Conservation (phyloP, 2,329 filamentous ascomycete genomes). For the Xylariaceae sp. region DNA sequence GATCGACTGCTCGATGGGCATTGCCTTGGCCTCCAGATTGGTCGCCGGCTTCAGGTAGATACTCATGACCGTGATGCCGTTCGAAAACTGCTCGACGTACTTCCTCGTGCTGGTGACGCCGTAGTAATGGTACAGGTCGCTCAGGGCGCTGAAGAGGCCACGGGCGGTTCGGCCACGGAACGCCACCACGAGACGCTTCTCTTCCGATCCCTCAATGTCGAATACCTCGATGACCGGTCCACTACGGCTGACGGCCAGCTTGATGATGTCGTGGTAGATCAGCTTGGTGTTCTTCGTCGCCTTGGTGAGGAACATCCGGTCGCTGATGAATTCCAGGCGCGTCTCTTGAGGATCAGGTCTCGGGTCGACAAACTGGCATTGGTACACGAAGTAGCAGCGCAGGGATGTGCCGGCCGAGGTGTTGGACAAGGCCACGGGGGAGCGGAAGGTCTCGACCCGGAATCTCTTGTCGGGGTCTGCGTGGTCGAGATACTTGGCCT, state of each 20-base stretch:
- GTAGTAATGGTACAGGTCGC: constrained; percentile 98
- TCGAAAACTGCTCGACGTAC: constrained; percentile 98
- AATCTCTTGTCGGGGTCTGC: constrained; percentile 68
- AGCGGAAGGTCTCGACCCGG: constrained; percentile 96
- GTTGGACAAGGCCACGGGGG: constrained; percentile 70
- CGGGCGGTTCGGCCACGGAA: constrained; percentile 90
- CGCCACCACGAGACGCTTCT: constrained; percentile 91
- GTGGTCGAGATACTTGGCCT: constrained; percentile 89
- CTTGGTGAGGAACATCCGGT: constrained; percentile 92
- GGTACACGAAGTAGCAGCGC: constrained; percentile 98
- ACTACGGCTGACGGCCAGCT: constrained; percentile 73
- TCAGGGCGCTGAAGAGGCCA: constrained; percentile 90
- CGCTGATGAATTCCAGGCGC: constrained; percentile 83
- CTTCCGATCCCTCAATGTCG: constrained; percentile 82
- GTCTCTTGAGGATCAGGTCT: constrained; percentile 74
- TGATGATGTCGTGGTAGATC: constrained; percentile 91
- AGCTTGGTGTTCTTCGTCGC: constrained; percentile 92
- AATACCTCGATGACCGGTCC: constrained; percentile 98
- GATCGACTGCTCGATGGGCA: constrained; percentile 88
- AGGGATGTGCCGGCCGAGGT: constrained; percentile 72
- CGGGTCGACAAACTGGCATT: constrained; percentile 80
- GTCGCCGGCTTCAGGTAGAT: constrained; percentile 78
- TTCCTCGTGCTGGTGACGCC: constrained; percentile 93
- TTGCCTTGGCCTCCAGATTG: constrained; percentile 52
- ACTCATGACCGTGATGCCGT: constrained; percentile 95